Evolutionary conservation across 768 basidiomycete genomes (phyloP), one percentile per base, ranked within the genome.

Genomic region (Agrocybe pediades): DNA sequence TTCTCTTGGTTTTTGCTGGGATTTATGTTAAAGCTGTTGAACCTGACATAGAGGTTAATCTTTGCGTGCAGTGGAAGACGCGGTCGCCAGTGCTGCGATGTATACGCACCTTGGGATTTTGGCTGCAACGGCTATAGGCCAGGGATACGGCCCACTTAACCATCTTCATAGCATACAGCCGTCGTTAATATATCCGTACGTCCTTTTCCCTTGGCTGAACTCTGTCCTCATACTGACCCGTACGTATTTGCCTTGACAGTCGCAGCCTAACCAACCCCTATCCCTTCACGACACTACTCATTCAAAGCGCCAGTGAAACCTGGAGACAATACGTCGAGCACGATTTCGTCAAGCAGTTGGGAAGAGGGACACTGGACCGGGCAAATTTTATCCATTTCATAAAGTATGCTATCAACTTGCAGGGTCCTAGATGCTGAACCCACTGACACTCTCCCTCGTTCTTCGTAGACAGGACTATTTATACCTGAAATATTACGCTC

Each of bases 301-400:
- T 93, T 54, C 73, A 78, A 41, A 72, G 78, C 36, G 82, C 80
- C 13, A 67, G 71, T 1, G 62, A 68, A 6, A 72, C 80, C 3
- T 91, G 94, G 92, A 82, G 82, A 54, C 72, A 74, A 47, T 95
- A 90, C 60, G 86, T 95, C 0, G 72, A 91, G 61, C 95, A 98
- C 61, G 84, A 88, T 1, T 98, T 96, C 60, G 91, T 95, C 24
- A 74, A 76, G 49, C 81, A 84, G 45, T 77, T 97, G 0, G 93
- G 88, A 0, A 70, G 77, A 46, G 94, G 92, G 0, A 87, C 82
- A 0, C 79, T 95, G 2, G 74, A 82, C 0, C 71, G 69, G 33
- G 74, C 82, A n/a, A 71, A 77, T 19, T 98, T 96, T 67, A 62
- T 88, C 13, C 86, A 94, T 63, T 97, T 95, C 65, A 86, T 96